These are phyloP conservation scores for Pharnaceum exiguum DNA, from an alignment of 148 eudicot species.

Conservation along the genomic window DNA sequence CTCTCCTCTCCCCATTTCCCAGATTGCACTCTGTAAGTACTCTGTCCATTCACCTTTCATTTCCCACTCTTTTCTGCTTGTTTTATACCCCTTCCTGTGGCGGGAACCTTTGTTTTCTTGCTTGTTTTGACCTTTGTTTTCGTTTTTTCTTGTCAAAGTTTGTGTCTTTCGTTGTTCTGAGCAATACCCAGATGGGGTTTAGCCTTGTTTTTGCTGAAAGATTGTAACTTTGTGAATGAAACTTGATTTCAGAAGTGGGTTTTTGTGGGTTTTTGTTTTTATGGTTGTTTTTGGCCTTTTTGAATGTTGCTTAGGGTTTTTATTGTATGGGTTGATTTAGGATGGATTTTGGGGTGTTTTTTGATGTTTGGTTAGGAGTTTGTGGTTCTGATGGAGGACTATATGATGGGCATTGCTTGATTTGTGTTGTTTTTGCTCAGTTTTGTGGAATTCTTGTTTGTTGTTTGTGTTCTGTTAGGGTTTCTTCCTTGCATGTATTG, in stretches of 20 bases:
- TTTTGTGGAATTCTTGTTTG: neutral
- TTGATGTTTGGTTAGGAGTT: constrained; percentile 9
- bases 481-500: constrained; percentile 24
- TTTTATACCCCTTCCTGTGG: constrained; percentile 21
- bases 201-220: constrained; percentile 1
- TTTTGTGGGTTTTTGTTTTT: constrained; percentile 1
- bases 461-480: constrained; percentile 15
- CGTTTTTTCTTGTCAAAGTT: neutral
- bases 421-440: constrained; percentile 9
- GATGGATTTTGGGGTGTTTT: neutral
- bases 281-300: constrained; percentile 2
- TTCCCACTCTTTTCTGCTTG: neutral
- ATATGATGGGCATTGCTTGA: constrained; percentile 22
- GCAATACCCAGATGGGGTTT: neutral
- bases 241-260: no score
- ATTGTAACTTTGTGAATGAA: no score
- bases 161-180: constrained; percentile 11
- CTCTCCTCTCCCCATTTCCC: neutral
- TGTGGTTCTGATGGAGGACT: constrained; percentile 2
- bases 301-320: constrained; percentile 21
- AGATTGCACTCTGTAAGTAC: constrained; percentile 24
- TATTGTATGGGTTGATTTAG: neutral
- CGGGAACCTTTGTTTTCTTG: constrained; percentile 12
- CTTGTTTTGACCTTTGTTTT: neutral
- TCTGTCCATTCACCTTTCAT: neutral